phyloP scores from a whole-genome alignment of 768 basidiomycete genomes.

The Tulasnella sp. region DNA sequence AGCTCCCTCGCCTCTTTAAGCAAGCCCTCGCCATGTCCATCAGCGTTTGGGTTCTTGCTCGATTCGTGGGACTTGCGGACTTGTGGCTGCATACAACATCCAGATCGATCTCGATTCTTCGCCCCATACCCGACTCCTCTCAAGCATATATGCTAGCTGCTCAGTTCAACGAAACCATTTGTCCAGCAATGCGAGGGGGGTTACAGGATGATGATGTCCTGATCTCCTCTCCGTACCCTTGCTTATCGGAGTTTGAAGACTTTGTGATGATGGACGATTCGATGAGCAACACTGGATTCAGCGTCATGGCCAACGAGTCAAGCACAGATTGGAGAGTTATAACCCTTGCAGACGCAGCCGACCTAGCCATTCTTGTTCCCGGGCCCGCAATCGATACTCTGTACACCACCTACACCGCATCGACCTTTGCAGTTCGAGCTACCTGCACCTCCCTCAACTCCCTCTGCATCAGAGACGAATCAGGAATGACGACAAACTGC shows the following conservation, averaged over 20 bases:
- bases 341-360: background rate
- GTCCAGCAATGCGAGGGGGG: background rate
- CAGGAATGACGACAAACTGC: background rate
- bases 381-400: background rate
- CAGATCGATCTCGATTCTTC: background rate
- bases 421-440: background rate
- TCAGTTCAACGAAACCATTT: constrained; percentile 5
- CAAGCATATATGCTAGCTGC: background rate
- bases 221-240: background rate
- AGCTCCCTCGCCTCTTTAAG: background rate
- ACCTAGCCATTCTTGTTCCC: background rate
- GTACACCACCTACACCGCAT: background rate
- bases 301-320: background rate
- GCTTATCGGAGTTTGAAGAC: background rate
- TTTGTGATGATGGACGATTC: background rate
- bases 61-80: background rate
- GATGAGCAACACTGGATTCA: background rate
- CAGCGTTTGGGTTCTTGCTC: background rate
- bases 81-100: constrained; percentile 7
- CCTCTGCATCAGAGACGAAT: background rate
- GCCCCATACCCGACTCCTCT: background rate
- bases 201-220: background rate
- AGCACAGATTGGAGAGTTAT: background rate
- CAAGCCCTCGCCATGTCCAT: background rate
- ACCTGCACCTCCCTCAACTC: background rate